A percentile compares a stretch with the other conserved stretches of the same genome.
phyloP scores from a whole-genome alignment of 805 yeast species.

The Zygotorulaspora florentina region DNA sequence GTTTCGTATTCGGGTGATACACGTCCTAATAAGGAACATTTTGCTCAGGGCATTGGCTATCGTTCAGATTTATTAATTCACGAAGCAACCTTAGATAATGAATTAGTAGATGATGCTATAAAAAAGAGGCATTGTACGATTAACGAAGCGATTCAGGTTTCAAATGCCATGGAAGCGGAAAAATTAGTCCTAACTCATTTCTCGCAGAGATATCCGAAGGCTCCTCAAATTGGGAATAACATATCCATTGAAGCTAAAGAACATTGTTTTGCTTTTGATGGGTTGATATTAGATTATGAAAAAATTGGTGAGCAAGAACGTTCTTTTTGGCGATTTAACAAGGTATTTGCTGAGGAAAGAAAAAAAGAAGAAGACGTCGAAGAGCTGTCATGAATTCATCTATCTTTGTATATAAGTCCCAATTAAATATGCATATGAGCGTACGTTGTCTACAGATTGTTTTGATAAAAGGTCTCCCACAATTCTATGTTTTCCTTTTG shows the following conservation, averaged over 20 bases:
- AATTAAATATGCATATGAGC: slow-evolving; percentile 5
- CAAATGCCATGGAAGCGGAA: slow-evolving; percentile 65
- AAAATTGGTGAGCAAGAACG: slow-evolving; percentile 40
- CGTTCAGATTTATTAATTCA: slow-evolving; percentile 75
- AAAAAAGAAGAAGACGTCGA: slow-evolving; percentile 23
- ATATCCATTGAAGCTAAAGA: slow-evolving; percentile 30
- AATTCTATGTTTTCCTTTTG: slow-evolving; percentile 87
- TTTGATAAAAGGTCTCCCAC: slow-evolving; percentile 85
- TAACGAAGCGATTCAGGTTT: slow-evolving; percentile 74
- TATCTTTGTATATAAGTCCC: background rate
- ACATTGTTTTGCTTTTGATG: slow-evolving; percentile 59
- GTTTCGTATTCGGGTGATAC: slow-evolving; percentile 94
- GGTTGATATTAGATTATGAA: slow-evolving; percentile 49
- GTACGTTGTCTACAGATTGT: slow-evolving; percentile 24
- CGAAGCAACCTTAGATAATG: slow-evolving; percentile 89
- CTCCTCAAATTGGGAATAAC: slow-evolving; percentile 39
- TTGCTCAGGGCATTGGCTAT: slow-evolving; percentile 58
- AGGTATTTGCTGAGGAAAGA: slow-evolving; percentile 33
- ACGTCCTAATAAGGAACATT: slow-evolving; percentile 62
- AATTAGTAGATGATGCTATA: slow-evolving; percentile 68
- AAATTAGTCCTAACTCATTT: slow-evolving; percentile 83
- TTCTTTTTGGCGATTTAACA: slow-evolving; percentile 29
- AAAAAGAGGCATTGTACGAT: slow-evolving; percentile 84
- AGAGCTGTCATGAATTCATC: background rate
- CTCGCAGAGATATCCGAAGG: slow-evolving; percentile 77